Percentiles rank a stretch among this genome's conserved stretches.
Evolutionary conservation across 371 early-diverging fungal species (phyloP).

Genomic region (Mucor mucedo): DNA sequence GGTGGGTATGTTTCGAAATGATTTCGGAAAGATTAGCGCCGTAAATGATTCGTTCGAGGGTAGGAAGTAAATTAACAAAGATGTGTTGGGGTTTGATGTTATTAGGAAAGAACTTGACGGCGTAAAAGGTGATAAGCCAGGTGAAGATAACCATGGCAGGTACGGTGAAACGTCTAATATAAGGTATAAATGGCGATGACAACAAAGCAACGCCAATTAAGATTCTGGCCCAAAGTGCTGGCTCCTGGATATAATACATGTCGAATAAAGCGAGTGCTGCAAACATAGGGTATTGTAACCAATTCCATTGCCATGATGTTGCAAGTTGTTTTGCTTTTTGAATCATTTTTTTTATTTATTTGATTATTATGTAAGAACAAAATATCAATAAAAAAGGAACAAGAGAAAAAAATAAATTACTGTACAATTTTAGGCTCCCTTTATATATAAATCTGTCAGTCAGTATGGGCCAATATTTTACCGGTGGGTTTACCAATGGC

Average conservation of each 20-base stretch:
- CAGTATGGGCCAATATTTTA: too few species aligned
- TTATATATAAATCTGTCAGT: background rate
- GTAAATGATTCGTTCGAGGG: conserved; percentile 71
- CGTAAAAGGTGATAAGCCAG: conserved; percentile 70
- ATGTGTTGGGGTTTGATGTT: conserved; percentile 64
- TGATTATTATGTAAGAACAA: conserved; percentile 5
- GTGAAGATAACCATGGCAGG: conserved; percentile 66
- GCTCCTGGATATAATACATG: conserved; percentile 35
- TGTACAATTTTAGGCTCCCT: background rate
- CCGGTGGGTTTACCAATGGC: too few species aligned
- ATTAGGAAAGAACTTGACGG: conserved; percentile 68
- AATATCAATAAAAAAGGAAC: background rate
- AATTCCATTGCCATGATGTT: conserved; percentile 15
- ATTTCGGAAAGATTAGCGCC: conserved; percentile 71
- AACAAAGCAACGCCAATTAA: conserved; percentile 26
- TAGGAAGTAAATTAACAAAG: conserved; percentile 69
- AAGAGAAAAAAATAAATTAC: background rate
- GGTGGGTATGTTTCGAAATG: conserved; percentile 57
- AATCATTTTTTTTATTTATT: background rate
- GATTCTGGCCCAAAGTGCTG: conserved; percentile 32
- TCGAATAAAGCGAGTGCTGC: conserved; percentile 29
- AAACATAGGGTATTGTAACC: conserved; percentile 26
- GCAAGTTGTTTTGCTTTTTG: conserved; percentile 1
- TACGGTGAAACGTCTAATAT: conserved; percentile 52
- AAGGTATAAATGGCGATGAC: conserved; percentile 39